phyloP scores from a whole-genome alignment of 2,329 filamentous ascomycete species.

The Xylaria digitata region DNA sequence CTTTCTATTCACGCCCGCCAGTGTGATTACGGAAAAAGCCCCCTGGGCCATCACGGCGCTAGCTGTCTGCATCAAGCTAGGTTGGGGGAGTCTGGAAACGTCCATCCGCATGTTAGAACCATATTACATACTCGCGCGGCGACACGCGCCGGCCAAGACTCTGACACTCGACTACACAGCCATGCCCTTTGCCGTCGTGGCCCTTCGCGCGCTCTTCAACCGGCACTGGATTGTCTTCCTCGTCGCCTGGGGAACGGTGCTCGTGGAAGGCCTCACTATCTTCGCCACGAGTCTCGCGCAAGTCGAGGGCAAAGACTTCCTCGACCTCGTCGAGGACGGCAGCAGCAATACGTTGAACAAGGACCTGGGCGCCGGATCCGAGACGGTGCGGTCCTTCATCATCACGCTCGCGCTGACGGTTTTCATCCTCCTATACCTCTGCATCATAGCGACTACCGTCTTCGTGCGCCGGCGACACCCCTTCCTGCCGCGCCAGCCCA shows the following conservation, averaged over 20 bases:
- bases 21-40: conserved; percentile 67
- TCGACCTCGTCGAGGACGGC: conserved; percentile 49
- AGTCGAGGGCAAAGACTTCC: conserved; percentile 71
- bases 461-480: conserved; percentile 72
- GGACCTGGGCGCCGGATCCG: conserved; percentile 64
- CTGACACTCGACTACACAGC: conserved; percentile 79
- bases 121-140: conserved; percentile 75
- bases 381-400: conserved; percentile 73
- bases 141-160: conserved; percentile 72
- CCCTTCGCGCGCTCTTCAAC: conserved; percentile 71
- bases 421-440: conserved; percentile 74
- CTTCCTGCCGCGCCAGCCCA: conserved; percentile 81
- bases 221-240: conserved; percentile 73
- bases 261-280: conserved; percentile 79
- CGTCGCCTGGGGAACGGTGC: conserved; percentile 75
- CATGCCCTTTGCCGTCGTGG: conserved; percentile 74
- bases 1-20: conserved; percentile 69
- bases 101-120: conserved; percentile 79
- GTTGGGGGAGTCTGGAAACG: conserved; percentile 76
- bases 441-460: conserved; percentile 67
- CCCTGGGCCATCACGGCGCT: conserved; percentile 74
- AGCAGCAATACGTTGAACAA: conserved; percentile 37
- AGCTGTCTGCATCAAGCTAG: conserved; percentile 74
- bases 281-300: conserved; percentile 73
- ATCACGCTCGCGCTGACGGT: conserved; percentile 70